Evolutionary conservation across 2,329 filamentous ascomycete genomes (phyloP).

Genomic region (Arthroderma uncinatum): DNA sequence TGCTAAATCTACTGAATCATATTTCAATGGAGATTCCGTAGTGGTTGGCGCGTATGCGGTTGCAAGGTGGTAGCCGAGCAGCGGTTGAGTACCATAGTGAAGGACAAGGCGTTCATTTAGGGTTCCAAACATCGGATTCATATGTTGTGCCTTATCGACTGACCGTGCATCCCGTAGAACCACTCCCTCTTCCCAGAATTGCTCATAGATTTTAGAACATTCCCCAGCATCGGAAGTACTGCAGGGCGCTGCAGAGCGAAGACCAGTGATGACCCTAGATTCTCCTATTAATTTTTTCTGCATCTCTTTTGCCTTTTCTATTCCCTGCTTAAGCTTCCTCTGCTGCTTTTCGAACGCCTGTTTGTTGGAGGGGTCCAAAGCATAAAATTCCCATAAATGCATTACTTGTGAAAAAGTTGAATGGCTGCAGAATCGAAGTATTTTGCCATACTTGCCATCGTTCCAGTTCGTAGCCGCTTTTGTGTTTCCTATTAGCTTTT

Average conservation of each 20-base stretch:
- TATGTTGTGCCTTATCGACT: conserved; percentile 8
- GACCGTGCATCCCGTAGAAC: conserved; percentile 12
- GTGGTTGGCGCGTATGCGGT: conserved; percentile 34
- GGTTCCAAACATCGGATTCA: conserved; percentile 39
- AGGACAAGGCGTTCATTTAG: conserved; percentile 28
- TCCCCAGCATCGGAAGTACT: conserved; percentile 8
- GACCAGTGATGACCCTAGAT: conserved; percentile 7
- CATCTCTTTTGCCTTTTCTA: conserved; percentile 8
- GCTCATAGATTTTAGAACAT: conserved; percentile 11
- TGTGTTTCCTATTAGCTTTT: conserved; percentile 35
- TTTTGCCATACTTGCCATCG: conserved; percentile 33
- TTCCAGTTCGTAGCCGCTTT: conserved; percentile 37
- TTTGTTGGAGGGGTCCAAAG: neutral
- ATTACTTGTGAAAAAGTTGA: conserved; percentile 31
- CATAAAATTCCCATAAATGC: conserved; percentile 33
- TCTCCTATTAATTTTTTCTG: conserved; percentile 15
- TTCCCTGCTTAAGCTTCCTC: neutral
- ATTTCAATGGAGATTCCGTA: conserved; percentile 30
- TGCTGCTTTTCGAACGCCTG: conserved; percentile 1
- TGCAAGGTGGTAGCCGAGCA: conserved; percentile 49
- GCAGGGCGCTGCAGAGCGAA: conserved; percentile 23
- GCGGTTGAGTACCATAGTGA: conserved; percentile 42
- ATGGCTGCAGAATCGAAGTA: conserved; percentile 41
- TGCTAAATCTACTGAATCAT: neutral
- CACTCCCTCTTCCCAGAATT: conserved; percentile 25